These are phyloP conservation scores for Skeletonema marinoi DNA, from an alignment of 108 stramenopile species.

Conservation along the genomic window DNA sequence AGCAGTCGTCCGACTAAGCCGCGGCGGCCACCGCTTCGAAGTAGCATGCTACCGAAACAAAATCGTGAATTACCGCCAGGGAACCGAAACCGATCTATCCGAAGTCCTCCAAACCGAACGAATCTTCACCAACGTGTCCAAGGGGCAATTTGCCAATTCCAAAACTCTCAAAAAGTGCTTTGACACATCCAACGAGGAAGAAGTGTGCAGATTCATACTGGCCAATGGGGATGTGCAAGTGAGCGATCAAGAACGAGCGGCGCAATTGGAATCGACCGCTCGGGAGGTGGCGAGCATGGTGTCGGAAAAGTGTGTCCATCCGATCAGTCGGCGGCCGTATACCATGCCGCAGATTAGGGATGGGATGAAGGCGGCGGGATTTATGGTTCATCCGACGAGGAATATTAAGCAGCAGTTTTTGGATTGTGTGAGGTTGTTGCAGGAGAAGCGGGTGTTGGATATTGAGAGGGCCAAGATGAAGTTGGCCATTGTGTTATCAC, in stretches of 20 bases:
- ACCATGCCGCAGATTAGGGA: constrained; percentile 86
- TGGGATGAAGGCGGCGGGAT: constrained; percentile 85
- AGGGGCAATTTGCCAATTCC: constrained; percentile 92
- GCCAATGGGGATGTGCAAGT: constrained; percentile 91
- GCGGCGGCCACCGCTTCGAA: constrained; percentile 95
- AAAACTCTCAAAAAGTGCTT: constrained; percentile 87
- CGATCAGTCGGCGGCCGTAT: constrained; percentile 85
- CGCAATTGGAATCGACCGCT: constrained; percentile 73
- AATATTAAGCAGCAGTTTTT: constrained; percentile 94
- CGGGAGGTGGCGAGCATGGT: constrained; percentile 94
- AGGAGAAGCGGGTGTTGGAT: constrained; percentile 76
- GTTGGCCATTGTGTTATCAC: constrained; percentile 58
- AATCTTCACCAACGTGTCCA: constrained; percentile 96
- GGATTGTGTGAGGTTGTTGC: constrained; percentile 91
- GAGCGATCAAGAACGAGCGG: constrained; percentile 89
- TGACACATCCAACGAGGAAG: constrained; percentile 81
- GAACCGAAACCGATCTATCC: constrained; percentile 95
- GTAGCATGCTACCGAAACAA: constrained; percentile 98
- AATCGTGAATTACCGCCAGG: constrained; percentile 95
- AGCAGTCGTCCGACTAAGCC: constrained; percentile 90
- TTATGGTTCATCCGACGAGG: constrained; percentile 87
- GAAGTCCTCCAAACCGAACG: constrained; percentile 97
- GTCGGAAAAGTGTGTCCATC: constrained; percentile 91
- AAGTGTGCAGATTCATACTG: constrained; percentile 83
- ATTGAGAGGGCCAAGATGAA: constrained; percentile 97